Evolutionary conservation across 345 rosid genomes (phyloP), one percentile per base, ranked within the genome.

Genomic region (Eutrema heterophyllum): DNA sequence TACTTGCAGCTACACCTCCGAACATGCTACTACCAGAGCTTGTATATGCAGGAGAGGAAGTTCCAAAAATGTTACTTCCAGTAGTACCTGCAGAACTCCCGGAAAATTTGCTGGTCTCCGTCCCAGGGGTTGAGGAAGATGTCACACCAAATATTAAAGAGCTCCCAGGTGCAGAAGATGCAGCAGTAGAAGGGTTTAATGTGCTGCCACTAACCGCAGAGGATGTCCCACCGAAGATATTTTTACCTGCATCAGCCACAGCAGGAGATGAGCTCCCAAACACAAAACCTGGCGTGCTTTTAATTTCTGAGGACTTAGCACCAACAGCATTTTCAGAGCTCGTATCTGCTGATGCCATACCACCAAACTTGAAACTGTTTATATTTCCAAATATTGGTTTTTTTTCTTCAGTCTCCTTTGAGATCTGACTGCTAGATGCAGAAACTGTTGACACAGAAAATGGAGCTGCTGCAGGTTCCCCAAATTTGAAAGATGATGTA

Each of bases 391-490:
- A 63, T 43, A 66, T 67, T 1, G 76, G 18, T 18, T 73, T 83
- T 78, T 78, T 84, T 16, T 51, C 73, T 70, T 82, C 82, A 46
- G 78, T 39, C 72, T 85, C 92, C 56, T 80, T 83, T 21, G 75
- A 45, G 75, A 73, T 77, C 63, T 40, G 58, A 16, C 41, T 71
- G 68, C 72, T 71, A 64, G 61, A 53, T 50, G 72, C 71, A 67
- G 87, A 29, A 9, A 52, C 68, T 18, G 79, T 56, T 52, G 84
- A 78, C 50, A 46, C 68, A 61, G 84, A 55, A 68, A 75, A 70
- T 60, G 83, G 61, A 71, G 72, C 74, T 30, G 66, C 55, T 27
- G 63, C 58, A 68, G 88, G n/a, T 39, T 85, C 78, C 29, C 82
- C 86, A 58, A 85, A 74, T 36, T 82, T 82, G 71, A 83, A 84